Evolutionary conservation across 2,329 filamentous ascomycete genomes (phyloP), one percentile per base, ranked within the genome.

Genomic region (Aspergillus fumigatiaffinis): DNA sequence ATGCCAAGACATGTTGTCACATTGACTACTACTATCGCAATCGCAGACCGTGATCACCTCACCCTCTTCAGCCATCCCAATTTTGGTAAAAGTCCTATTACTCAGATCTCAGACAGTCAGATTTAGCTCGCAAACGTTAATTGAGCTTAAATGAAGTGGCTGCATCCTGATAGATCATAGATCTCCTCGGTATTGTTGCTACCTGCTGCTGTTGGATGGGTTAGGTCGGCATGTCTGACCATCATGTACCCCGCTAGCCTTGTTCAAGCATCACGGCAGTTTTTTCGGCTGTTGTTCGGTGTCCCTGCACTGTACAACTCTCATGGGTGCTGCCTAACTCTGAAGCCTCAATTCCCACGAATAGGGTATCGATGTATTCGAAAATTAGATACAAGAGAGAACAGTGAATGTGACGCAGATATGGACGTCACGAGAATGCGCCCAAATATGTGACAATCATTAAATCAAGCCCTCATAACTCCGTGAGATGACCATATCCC

Each of bases 41-140:
- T 73, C 60, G 59, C 54, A 56, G 58, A 58, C 53, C 60, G 58
- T 55, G 54, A 72, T 71, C 70, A 72, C 70, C 66, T 71, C 70
- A 72, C 65, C 10, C 32, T 17, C 55, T 54, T 51, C 46, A 47
- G 51, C 58, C 59, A 66, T 57, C 51, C 60, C 61, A 60, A 60
- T 12, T 62, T 28, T 54, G 56, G 61, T 54, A 50, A 51, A 50
- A 46, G 29, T 53, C n/a, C 44, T 46, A 50, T 51, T 14, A 4
- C 20, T 28, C 21, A 23, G 29, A 48, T 52, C 23, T 32, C 50
- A 48, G 52, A 42, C 52, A 53, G 50, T 63, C 58, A 54, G 54
- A 54, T 60, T 66, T 63, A 62, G 55, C 58, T 57, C 63, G 50
- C 51, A 3, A 50, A 59, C 53, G 50, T 60, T 60, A 63, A 60